Evolutionary conservation across 371 early-diverging fungal genomes (phyloP).

Genomic region (Rhizopus microsporus): DNA sequence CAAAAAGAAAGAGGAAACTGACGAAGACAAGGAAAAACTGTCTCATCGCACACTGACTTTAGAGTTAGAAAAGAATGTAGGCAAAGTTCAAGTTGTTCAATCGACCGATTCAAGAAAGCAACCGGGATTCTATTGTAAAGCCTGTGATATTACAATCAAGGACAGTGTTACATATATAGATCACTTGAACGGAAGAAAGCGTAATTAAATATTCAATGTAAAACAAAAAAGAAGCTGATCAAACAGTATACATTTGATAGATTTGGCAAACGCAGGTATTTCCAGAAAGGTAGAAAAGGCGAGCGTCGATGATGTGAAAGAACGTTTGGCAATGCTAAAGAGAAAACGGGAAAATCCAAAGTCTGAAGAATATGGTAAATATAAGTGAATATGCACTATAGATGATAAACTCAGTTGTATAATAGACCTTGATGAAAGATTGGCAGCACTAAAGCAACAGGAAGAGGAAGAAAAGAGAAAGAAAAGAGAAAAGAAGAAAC

Average conservation of each 20-base stretch:
- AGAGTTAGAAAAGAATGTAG: slow-evolving; percentile 73
- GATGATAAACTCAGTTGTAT: too few relatives aligned
- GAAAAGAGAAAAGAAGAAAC: slow-evolving; percentile 53
- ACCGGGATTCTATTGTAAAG: slow-evolving; percentile 91
- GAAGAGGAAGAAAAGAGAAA: slow-evolving; percentile 55
- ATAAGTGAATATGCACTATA: not conserved
- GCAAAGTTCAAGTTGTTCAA: slow-evolving; percentile 83
- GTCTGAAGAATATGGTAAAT: slow-evolving; percentile 56
- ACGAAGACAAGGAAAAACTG: slow-evolving; percentile 34
- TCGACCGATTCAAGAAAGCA: slow-evolving; percentile 59
- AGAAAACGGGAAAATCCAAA: slow-evolving; percentile 56
- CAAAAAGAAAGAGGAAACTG: slow-evolving; percentile 30
- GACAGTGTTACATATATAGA: slow-evolving; percentile 87
- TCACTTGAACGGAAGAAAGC: slow-evolving; percentile 89
- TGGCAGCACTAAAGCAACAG: slow-evolving; percentile 46
- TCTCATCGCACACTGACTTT: slow-evolving; percentile 55
- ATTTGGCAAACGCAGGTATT: slow-evolving; percentile 63
- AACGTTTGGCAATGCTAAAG: slow-evolving; percentile 56
- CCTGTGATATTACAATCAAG: slow-evolving; percentile 84
- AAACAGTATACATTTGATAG: slow-evolving; percentile 39
- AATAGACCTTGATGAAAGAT: slow-evolving; percentile 57
- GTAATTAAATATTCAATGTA: slow-evolving; percentile 39
- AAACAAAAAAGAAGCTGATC: not conserved
- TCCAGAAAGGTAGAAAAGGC: slow-evolving; percentile 78
- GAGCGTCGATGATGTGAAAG: slow-evolving; percentile 51